Evolutionary conservation across 257 asterid genomes (phyloP), one percentile per base, ranked within the genome.

Genomic region (Penstemon davidsonii): DNA sequence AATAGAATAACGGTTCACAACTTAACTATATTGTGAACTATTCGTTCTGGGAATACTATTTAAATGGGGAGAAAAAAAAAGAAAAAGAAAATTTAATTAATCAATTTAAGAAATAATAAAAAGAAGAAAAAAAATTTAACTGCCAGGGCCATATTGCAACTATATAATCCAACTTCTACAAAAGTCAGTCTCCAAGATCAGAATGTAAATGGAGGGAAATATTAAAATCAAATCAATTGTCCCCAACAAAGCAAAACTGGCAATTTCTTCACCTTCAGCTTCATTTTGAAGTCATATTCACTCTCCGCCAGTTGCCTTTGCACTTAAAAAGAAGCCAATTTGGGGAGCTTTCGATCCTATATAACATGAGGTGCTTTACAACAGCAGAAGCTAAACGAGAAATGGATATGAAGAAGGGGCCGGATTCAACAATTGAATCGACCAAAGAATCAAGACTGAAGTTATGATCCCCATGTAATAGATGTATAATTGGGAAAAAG

Each of bases 401-500:
- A 75, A 75, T 64, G 76, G 76, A 72, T 64, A 69, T 41, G 52
- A 69, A 59, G 64, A 70, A 36, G 39, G 78, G 81, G 75, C 59
- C 78, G 77, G 53, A 67, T 52, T 49, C 71, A 62, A 68, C 33
- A 33, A 60, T 60, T 73, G 75, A 46, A 68, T 78, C 74, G 73
- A 78, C 82, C 85, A 74, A 79, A 78, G 84, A 72, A 84, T 78
- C 56, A 50, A 64, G 49, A 68, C 72, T 53, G 66, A 65, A 64
- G 68, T 69, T 64, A 45, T 73, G 69, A 43, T 61, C 77, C 69
- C 73, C 50, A 75, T 86, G 51, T 84, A 75, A 85, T 72, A 8
- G 92, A 79, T 19, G 99, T 90, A 72, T 90, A 93, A 62, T 90
- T 93, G 75, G 90, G 76, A 79, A 78, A 93, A 57, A 93, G 90